Conservation (phyloP, 176 grass and related monocot species). For the Leersia perrieri region DNA sequence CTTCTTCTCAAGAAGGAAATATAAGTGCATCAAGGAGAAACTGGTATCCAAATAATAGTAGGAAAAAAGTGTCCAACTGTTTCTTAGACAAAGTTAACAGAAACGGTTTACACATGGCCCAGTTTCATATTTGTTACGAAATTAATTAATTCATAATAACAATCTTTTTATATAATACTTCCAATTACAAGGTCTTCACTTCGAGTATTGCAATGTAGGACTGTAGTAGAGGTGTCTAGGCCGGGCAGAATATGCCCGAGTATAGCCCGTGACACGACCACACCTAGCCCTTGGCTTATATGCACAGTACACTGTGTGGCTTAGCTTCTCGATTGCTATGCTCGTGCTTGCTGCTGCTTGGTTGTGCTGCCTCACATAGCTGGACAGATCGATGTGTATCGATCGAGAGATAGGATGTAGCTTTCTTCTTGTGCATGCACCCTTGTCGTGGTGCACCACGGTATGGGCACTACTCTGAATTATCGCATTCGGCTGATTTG, state of each 20-base stretch:
- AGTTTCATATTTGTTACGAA: background rate
- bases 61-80: too few species aligned
- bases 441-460: background rate
- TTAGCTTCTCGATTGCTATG: conserved; percentile 15
- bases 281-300: conserved; percentile 27
- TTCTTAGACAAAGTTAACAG: too few species aligned
- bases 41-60: background rate
- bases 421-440: conserved; percentile 6
- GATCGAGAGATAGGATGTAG: background rate
- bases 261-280: conserved; percentile 26
- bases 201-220: background rate
- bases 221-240: background rate
- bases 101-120: too few species aligned
- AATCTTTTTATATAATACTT: background rate
- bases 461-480: conserved; percentile 15
- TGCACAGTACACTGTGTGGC: conserved; percentile 11
- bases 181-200: background rate
- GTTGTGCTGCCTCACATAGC: background rate
- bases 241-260: background rate
- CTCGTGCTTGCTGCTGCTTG: conserved; percentile 28
- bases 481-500: background rate
- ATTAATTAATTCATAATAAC: background rate
- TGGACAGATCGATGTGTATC: conserved; percentile 12
- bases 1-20: background rate
- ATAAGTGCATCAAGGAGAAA: background rate